Base-by-base conservation (phyloP, 2,329 filamentous ascomycete genomes). In the Nemania serpens region DNA sequence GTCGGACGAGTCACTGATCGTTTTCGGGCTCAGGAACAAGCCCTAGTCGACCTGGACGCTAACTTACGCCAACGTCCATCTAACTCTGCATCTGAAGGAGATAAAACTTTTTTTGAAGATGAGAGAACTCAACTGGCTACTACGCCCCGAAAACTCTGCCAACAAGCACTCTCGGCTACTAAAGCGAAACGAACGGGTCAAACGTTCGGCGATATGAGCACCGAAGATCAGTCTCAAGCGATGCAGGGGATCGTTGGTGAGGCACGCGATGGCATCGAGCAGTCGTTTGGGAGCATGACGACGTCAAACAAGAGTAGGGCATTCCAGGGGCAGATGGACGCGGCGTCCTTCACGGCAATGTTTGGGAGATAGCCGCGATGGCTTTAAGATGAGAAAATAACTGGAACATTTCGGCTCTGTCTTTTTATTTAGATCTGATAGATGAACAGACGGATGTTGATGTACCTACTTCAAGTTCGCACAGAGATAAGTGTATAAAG, bases 321-420 rank as follows among this genome's bases (percentile, higher is more conserved):
- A 45, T 53, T 53, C 17, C 34, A 53, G 25, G 39, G 50, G 36
- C 41, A 39, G n/a, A 29, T 53, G 36, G 50, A 53, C 36, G 50
- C 41, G 20, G 50, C 50, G 10, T 53, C 50, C 2, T 53, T 45
- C 12, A 25, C 50, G 17, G 46, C 20, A 17, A 49, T 49, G 15
- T 49, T 36, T 36, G 46, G 29, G 15, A 39, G 15, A n/a, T 12
- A 39, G 36, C 36, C 36, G 29, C 12, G 50, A 50, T 50, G 55
- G 37, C 29, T n/a, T n/a, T n/a, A n/a, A n/a, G n/a, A n/a, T n/a
- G n/a, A n/a, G n/a, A n/a, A n/a, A n/a, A n/a, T n/a, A n/a, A n/a
- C n/a, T n/a, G n/a, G n/a, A n/a, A n/a, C n/a, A n/a, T n/a, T n/a
- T n/a, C n/a, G n/a, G 22, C 15, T 13, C 15, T 17, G 36, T 13